Percentiles rank a stretch among this genome's conserved stretches.
Evolutionary conservation across 192 early-diverging fungal species (phyloP).

Genomic region (Endogone sp.): DNA sequence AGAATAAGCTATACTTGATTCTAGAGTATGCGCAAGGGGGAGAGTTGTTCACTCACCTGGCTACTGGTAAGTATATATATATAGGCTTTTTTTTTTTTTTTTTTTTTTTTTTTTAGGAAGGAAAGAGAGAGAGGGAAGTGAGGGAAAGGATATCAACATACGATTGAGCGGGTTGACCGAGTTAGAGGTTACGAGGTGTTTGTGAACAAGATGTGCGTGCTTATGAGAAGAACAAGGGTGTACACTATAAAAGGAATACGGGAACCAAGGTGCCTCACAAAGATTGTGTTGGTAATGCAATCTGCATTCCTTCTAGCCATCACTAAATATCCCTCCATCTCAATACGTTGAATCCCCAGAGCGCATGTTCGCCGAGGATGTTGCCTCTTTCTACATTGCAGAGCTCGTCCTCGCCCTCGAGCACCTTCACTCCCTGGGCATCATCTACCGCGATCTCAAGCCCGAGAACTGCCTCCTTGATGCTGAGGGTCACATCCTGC

Average conservation of each 20-base stretch:
- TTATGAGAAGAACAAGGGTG: too few species aligned
- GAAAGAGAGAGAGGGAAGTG: not conserved
- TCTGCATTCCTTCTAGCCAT: slow-evolving; percentile 1
- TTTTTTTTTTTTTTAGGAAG: not conserved
- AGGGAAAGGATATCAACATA: not conserved
- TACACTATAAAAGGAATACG: too few species aligned
- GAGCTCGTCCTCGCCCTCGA: slow-evolving; percentile 85
- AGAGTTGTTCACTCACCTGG: slow-evolving; percentile 90
- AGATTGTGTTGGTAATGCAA: too few species aligned
- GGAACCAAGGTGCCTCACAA: too few species aligned
- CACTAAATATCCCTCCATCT: slow-evolving; percentile 1
- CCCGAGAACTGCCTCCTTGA: slow-evolving; percentile 73
- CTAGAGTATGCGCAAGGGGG: slow-evolving; percentile 90
- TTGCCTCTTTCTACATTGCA: slow-evolving; percentile 81
- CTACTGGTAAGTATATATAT: slow-evolving; percentile 59
- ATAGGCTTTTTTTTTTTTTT: too few species aligned
- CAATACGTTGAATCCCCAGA: slow-evolving; percentile 29
- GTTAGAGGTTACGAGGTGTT: too few species aligned
- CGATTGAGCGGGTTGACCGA: too few species aligned
- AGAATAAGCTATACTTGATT: slow-evolving; percentile 82
- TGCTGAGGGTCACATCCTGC: slow-evolving; percentile 72
- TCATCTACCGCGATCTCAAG: slow-evolving; percentile 87
- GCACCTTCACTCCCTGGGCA: slow-evolving; percentile 82
- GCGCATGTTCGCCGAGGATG: slow-evolving; percentile 73
- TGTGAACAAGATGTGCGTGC: too few species aligned